Evolutionary conservation across 768 basidiomycete genomes (phyloP), one percentile per base, ranked within the genome.

Genomic region (Basidioascus undulatus): DNA sequence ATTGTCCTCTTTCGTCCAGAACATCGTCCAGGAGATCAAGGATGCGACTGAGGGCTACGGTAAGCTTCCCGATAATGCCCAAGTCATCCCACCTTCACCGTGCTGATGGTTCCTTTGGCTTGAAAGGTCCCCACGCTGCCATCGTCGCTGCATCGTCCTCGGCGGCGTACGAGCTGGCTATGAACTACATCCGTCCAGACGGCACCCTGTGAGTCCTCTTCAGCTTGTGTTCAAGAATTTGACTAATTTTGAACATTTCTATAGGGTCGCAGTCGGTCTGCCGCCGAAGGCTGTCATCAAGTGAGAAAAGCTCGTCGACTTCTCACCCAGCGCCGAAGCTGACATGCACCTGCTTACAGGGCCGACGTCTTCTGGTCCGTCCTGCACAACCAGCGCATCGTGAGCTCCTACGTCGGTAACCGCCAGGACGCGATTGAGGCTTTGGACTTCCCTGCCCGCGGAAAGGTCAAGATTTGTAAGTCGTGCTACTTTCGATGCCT

Each of bases 401-500:
- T 59, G 33, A 60, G 61, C 23, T 56, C 55, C 19, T 63, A 62
- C 51, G 65, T 64, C 40, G 61, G 78, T 1, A 82, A 81, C 57
- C 69, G 77, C 30, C 81, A 84, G 56, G 84, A 87, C 52, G 72
- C 81, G 3, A 56, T 67, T 9, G 83, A 89, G 56, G 77, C 84
- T 0, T 59, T 87, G 33, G 67, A 70, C 3, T 72, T 86, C 36
- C 81, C 80, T 1, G 66, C 72, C 0, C 53, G 61, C 26, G 79
- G 78, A 12, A 68, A 69, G 39, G 75, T 82, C 40, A 75, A 70
- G 79, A 70, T n/a, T n/a, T n/a, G n/a, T n/a, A n/a, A n/a, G n/a
- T n/a, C n/a, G n/a, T n/a, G n/a, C n/a, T n/a, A n/a, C n/a, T n/a
- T n/a, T n/a, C n/a, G n/a, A n/a, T n/a, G n/a, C n/a, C n/a, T n/a